phyloP scores from a whole-genome alignment of 176 grass and related monocot species.

The Echinochloa phyllopogon region DNA sequence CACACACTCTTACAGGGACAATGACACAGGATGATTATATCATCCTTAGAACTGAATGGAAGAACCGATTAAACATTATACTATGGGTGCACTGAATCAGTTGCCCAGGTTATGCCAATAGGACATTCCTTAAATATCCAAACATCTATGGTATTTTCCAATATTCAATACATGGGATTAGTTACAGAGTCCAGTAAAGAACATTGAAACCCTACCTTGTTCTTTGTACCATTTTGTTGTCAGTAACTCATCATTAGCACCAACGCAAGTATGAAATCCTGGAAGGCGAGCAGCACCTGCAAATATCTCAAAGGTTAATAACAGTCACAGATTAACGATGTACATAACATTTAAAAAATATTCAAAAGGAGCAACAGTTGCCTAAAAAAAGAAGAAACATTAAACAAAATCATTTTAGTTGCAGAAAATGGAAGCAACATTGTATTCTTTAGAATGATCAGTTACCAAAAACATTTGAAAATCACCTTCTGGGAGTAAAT shows the following conservation, averaged over 20 bases:
- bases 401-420: slow-evolving; percentile 12
- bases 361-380: neutral
- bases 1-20: neutral
- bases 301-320: slow-evolving; percentile 20
- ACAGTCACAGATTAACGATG: neutral
- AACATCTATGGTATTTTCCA: slow-evolving; percentile 10
- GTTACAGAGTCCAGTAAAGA: neutral
- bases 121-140: neutral
- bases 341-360: neutral
- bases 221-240: slow-evolving; percentile 94
- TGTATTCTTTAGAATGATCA: neutral
- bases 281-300: slow-evolving; percentile 82
- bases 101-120: slow-evolving; percentile 11
- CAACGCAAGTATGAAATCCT: slow-evolving; percentile 91
- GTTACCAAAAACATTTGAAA: neutral
- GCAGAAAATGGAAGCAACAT: neutral
- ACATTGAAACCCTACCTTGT: slow-evolving; percentile 61
- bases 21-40: neutral
- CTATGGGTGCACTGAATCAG: neutral
- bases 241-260: slow-evolving; percentile 77
- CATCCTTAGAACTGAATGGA: neutral
- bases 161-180: slow-evolving; percentile 21
- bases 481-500: slow-evolving; percentile 59
- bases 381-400: neutral
- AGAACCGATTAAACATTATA: neutral